phyloP scores from a whole-genome alignment of 352 stramenopile species.

The Globisporangium nodosum region DNA sequence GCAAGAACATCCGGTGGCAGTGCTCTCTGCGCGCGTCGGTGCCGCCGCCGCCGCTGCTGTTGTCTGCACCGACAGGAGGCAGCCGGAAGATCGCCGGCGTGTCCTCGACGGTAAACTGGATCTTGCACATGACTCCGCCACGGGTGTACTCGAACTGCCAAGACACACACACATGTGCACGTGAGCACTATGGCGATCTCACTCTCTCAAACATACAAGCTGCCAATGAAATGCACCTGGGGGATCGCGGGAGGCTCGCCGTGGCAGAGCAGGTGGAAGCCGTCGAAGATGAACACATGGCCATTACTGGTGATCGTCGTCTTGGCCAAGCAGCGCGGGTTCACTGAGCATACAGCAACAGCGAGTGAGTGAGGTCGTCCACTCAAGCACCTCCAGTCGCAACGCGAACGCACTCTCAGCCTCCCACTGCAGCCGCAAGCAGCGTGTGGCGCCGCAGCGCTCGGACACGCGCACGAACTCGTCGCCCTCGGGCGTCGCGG shows the following conservation, averaged over 20 bases:
- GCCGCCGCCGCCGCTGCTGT: conserved; percentile 1
- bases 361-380: background rate
- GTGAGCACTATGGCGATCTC: background rate
- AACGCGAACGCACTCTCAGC: conserved; percentile 47
- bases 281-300: conserved; percentile 76
- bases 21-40: conserved; percentile 28
- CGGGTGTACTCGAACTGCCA: conserved; percentile 80
- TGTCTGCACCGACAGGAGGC: background rate
- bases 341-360: conserved; percentile 31
- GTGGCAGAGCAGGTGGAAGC: conserved; percentile 81
- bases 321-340: conserved; percentile 64
- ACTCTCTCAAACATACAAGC: background rate
- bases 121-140: conserved; percentile 69
- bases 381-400: background rate
- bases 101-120: conserved; percentile 61
- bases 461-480: conserved; percentile 56
- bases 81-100: conserved; percentile 40
- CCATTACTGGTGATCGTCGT: conserved; percentile 62
- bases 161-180: background rate
- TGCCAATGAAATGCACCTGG: conserved; percentile 24
- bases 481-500: conserved; percentile 19
- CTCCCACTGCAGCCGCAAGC: conserved; percentile 77
- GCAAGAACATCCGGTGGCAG: conserved; percentile 51
- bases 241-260: conserved; percentile 46
- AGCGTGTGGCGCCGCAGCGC: conserved; percentile 57